These are phyloP conservation scores for Immersiella caudata DNA, from an alignment of 495 filamentous ascomycete species.

Conservation along the genomic window DNA sequence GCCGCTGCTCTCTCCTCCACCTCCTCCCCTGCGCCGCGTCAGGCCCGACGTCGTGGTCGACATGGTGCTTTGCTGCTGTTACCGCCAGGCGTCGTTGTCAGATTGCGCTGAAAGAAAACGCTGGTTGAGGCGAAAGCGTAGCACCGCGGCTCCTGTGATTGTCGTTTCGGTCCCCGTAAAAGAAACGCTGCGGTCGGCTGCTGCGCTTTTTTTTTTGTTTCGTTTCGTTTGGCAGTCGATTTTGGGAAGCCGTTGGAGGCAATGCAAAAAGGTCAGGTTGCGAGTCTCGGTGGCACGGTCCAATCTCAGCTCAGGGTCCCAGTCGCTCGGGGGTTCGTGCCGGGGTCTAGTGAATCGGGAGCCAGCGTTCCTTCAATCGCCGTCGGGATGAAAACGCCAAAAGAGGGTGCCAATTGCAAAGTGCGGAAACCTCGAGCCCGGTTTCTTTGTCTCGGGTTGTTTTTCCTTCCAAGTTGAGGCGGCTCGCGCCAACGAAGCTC, in stretches of 20 bases:
- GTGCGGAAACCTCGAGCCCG: not conserved
- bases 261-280: slow-evolving; percentile 10
- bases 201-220: not conserved
- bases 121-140: not conserved
- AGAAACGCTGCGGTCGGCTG: not conserved
- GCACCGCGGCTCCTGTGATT: not conserved
- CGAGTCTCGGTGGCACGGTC: slow-evolving; percentile 4
- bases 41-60: slow-evolving; percentile 41
- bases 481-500: not conserved
- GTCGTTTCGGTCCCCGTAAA: not conserved
- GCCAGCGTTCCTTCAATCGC: not conserved
- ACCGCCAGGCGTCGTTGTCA: not conserved
- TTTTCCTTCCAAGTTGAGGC: not conserved
- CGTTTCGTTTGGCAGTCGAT: slow-evolving; percentile 3
- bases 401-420: not conserved
- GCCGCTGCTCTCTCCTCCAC: slow-evolving; percentile 29
- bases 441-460: not conserved
- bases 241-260: slow-evolving; percentile 6
- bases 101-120: slow-evolving; percentile 6
- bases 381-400: not conserved
- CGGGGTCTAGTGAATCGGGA: not conserved
- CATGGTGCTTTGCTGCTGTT: slow-evolving; percentile 18
- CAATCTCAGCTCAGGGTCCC: slow-evolving; percentile 10
- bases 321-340: slow-evolving; percentile 1
- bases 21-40: slow-evolving; percentile 41